phyloP scores from a whole-genome alignment of 2,329 filamentous ascomycete genomes.

The Cladosporium colombiae region DNA sequence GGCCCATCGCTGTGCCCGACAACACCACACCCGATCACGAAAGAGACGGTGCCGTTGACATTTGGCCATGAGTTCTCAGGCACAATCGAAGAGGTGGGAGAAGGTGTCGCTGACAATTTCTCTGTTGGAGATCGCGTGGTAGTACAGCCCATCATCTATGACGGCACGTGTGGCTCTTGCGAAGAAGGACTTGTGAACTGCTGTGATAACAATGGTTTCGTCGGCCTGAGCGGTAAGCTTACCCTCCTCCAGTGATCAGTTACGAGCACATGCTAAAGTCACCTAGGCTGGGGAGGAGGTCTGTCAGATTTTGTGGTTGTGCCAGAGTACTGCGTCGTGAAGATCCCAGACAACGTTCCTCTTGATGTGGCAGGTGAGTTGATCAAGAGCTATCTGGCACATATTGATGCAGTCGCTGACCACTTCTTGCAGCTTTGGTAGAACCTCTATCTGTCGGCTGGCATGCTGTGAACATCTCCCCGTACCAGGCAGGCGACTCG shows the following conservation, averaged over 20 bases:
- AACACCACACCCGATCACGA: constrained; percentile 57
- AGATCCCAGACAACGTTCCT: constrained; percentile 53
- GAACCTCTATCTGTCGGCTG: constrained; percentile 58
- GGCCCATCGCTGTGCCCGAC: constrained; percentile 47
- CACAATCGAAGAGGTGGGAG: constrained; percentile 53
- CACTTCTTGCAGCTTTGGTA: constrained; percentile 45
- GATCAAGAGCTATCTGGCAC: background rate
- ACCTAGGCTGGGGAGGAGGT: constrained; percentile 51
- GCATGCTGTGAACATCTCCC: constrained; percentile 56
- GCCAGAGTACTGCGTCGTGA: constrained; percentile 48
- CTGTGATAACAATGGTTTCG: constrained; percentile 56
- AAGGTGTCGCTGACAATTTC: constrained; percentile 49
- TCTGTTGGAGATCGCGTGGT: constrained; percentile 52
- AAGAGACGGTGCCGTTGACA: constrained; percentile 53
- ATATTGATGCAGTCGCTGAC: background rate
- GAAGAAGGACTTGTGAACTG: constrained; percentile 55
- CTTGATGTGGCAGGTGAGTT: constrained; percentile 50
- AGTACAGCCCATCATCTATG: constrained; percentile 58
- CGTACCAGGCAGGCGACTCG: constrained; percentile 49
- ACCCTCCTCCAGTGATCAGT: background rate
- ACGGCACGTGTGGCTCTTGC: constrained; percentile 54
- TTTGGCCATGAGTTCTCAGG: constrained; percentile 58
- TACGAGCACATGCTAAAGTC: constrained; percentile 11
- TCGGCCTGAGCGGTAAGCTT: constrained; percentile 49
- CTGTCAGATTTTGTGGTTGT: constrained; percentile 55